Evolutionary conservation across 257 asterid genomes (phyloP), one percentile per base, ranked within the genome.

Genomic region (Ehretia macrophylla): DNA sequence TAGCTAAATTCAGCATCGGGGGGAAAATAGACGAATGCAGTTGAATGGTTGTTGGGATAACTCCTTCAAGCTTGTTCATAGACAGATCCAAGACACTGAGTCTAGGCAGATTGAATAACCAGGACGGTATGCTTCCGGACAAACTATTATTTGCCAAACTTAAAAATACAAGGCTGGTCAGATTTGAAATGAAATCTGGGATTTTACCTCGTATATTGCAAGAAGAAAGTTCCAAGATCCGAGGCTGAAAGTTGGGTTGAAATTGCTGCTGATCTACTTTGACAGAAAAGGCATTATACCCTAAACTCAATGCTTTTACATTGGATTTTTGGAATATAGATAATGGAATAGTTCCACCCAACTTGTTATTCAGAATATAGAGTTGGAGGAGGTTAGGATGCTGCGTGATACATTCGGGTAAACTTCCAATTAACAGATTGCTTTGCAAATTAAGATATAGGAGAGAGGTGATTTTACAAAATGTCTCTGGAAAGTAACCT

Each of bases 61-160:
- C 0, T 23, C 60, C 68, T 12, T 23, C 18, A 50, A 63, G 57
- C 52, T 21, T 63, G 57, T 63, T 63, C 68, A 52, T 51, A 8
- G 61, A 47, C 39, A 63, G 57, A 39, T 55, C 16, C 47, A 63
- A 35, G 44, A 51, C 13, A 53, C 52, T 18, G 2, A 63, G 60
- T 35, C 51, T 8, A 3, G 68, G 68, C 20, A 63, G 68, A 51
- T 63, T 63, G 68, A 63, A 63, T 32, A 63, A 40, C 61, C 68
- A 63, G 12, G 56, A 32, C 17, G 68, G 68, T 38, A 63, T 63
- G 45, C 18, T 8, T 0, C 68, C 68, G 0, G 67, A 62, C 49
- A 62, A 6, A 48, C 58, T 62, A 20, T 62, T 62, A 38, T 62
- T 62, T 32, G 50, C 51, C n/a, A 0, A 62, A 27, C 35, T 27